phyloP scores from a whole-genome alignment of 2,329 filamentous ascomycete species.

The Neonectria neomacrospora region DNA sequence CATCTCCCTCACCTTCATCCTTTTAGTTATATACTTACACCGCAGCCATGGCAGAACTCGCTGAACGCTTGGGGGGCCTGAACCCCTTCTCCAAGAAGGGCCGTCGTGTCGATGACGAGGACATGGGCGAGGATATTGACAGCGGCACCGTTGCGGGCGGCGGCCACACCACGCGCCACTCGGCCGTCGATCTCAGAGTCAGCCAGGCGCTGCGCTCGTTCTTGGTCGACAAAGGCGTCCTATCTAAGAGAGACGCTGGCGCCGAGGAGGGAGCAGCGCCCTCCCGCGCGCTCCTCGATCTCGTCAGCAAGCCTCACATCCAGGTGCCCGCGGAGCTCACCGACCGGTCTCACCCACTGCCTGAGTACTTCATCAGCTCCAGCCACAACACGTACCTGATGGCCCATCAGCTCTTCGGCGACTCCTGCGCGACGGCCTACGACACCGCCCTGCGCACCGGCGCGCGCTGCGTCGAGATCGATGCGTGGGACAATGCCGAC shows the following conservation, averaged over 20 bases:
- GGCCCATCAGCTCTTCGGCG: slow-evolving; percentile 75
- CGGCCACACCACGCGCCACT: slow-evolving; percentile 63
- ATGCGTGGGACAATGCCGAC: slow-evolving; percentile 75
- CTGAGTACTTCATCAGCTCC: slow-evolving; percentile 78
- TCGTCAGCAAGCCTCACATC: slow-evolving; percentile 69
- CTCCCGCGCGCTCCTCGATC: slow-evolving; percentile 57
- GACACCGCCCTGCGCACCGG: slow-evolving; percentile 70
- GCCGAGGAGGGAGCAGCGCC: slow-evolving; percentile 53
- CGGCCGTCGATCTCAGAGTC: slow-evolving; percentile 66
- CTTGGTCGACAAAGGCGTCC: slow-evolving; percentile 62
- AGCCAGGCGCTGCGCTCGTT: slow-evolving; percentile 68
- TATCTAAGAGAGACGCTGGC: slow-evolving; percentile 60
- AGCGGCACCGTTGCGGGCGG: slow-evolving; percentile 65
- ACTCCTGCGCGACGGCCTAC: slow-evolving; percentile 71
- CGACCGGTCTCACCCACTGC: slow-evolving; percentile 69
- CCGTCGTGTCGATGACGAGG: slow-evolving; percentile 47
- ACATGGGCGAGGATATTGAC: slow-evolving; percentile 49
- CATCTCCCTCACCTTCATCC: slow-evolving; percentile 17
- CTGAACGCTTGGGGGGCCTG: slow-evolving; percentile 44
- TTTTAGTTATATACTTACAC: slow-evolving; percentile 5
- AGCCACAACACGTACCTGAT: slow-evolving; percentile 80
- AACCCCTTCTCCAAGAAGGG: slow-evolving; percentile 46
- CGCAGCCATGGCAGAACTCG: slow-evolving; percentile 40
- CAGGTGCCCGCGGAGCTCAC: slow-evolving; percentile 64
- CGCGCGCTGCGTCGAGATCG: slow-evolving; percentile 77